These are phyloP conservation scores for Diplosphaera chodatii DNA, from an alignment of 139 green algal genomes.

Conservation along the genomic window DNA sequence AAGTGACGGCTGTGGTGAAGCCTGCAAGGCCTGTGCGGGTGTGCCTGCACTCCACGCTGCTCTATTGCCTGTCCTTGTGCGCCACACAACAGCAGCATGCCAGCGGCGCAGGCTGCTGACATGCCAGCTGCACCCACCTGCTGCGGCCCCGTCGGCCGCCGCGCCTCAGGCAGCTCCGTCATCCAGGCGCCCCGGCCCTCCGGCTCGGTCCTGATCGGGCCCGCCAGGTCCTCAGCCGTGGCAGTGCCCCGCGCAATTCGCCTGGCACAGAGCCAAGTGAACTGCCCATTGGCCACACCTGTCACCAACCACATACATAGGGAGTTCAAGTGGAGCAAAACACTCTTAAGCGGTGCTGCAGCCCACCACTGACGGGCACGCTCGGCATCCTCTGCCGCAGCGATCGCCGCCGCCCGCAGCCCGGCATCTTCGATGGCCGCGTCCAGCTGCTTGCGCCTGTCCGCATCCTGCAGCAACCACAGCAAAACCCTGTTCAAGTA, in stretches of 20 bases:
- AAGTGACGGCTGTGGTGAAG: too few relatives aligned
- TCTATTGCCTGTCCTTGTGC: not conserved
- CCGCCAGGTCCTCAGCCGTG: conserved; percentile 35
- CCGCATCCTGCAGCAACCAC: conserved; percentile 36
- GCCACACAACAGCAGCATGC: not conserved
- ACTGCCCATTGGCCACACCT: too few relatives aligned
- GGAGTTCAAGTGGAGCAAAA: too few relatives aligned
- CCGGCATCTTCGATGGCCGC: conserved; percentile 41
- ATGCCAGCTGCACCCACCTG: not conserved
- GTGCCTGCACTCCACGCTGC: too few relatives aligned
- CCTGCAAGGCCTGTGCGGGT: too few relatives aligned
- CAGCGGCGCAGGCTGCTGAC: not conserved
- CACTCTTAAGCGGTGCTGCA: too few relatives aligned
- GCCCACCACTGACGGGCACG: conserved; percentile 61
- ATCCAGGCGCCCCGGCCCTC: conserved; percentile 65
- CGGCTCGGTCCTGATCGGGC: conserved; percentile 7
- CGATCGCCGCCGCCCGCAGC: conserved; percentile 35
- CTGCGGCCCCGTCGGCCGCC: conserved; percentile 1
- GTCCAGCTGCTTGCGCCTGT: conserved; percentile 39
- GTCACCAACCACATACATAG: too few relatives aligned
- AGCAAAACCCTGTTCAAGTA: too few relatives aligned
- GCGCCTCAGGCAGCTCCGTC: conserved; percentile 64
- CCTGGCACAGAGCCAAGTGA: too few relatives aligned
- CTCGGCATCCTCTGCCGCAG: conserved; percentile 44
- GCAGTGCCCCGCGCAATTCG: conserved; percentile 45